These are phyloP conservation scores for Astragalus membranaceus DNA, from an alignment of 306 rosid species.

Conservation along the genomic window DNA sequence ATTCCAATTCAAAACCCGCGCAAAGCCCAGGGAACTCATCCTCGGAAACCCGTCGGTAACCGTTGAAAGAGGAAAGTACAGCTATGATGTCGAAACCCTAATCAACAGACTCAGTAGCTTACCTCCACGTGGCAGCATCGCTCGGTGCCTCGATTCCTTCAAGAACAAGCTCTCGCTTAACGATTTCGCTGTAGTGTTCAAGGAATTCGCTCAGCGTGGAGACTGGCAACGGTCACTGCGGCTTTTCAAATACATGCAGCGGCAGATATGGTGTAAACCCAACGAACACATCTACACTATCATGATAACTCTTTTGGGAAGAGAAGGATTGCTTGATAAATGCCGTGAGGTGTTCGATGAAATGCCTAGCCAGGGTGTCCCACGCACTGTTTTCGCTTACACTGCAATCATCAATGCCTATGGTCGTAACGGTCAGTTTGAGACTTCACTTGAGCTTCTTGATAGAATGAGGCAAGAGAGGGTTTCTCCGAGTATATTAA, in stretches of 20 bases:
- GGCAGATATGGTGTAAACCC: conserved; percentile 98
- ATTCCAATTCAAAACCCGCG: conserved; percentile 30
- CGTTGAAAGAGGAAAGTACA: conserved; percentile 84
- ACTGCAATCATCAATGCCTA: conserved; percentile 91
- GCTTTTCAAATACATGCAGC: conserved; percentile 90
- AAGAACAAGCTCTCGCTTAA: conserved; percentile 85
- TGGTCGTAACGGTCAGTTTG: conserved; percentile 78
- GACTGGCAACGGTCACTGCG: conserved; percentile 92
- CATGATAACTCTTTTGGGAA: conserved; percentile 75
- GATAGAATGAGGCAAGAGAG: conserved; percentile 73
- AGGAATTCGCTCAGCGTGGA: conserved; percentile 91
- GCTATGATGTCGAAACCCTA: conserved; percentile 89
- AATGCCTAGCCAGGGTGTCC: conserved; percentile 80
- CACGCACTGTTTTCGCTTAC: conserved; percentile 70
- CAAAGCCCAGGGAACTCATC: conserved; percentile 56
- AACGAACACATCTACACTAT: conserved; percentile 85
- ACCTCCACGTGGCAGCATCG: conserved; percentile 97
- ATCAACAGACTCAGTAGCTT: conserved; percentile 79
- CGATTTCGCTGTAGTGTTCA: conserved; percentile 86
- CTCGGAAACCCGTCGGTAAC: conserved; percentile 72
- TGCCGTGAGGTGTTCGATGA: conserved; percentile 86
- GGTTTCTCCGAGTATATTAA: conserved; percentile 68
- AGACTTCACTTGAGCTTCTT: conserved; percentile 59
- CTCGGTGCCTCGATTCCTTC: conserved; percentile 84
- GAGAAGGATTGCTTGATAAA: conserved; percentile 81